These are phyloP conservation scores for Aspergillus unguis DNA, from an alignment of 2,329 filamentous ascomycete species.

Conservation along the genomic window DNA sequence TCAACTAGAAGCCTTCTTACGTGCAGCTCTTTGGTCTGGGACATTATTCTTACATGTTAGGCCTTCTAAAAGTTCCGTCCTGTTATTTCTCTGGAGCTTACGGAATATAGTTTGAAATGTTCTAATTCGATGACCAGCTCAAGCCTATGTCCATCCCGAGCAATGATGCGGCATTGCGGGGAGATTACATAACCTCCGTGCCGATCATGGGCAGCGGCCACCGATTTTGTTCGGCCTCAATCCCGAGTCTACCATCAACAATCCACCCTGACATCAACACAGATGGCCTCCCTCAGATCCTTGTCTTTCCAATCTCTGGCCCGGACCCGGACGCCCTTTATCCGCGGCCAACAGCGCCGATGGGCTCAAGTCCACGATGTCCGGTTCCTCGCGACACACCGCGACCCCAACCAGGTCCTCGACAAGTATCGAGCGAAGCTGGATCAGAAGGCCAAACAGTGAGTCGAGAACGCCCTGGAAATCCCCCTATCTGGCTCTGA, in stretches of 20 bases:
- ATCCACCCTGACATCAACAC: conserved; percentile 1
- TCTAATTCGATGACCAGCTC: no score
- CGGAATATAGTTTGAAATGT: background rate
- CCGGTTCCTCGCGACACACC: conserved; percentile 80
- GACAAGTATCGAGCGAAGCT: conserved; percentile 90
- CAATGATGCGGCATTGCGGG: background rate
- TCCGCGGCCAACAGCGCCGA: conserved; percentile 60
- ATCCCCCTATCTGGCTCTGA: background rate
- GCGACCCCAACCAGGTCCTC: conserved; percentile 60
- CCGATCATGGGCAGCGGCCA: background rate
- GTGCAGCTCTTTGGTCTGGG: no score
- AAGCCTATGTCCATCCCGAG: no score
- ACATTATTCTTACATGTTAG: no score
- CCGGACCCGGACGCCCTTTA: conserved; percentile 27
- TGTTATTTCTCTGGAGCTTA: background rate
- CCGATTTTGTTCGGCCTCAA: conserved; percentile 1
- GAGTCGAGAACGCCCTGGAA: conserved; percentile 20
- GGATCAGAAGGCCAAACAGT: conserved; percentile 71
- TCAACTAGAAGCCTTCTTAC: no score
- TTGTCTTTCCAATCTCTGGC: conserved; percentile 50
- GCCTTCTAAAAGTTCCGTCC: no score
- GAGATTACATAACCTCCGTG: conserved; percentile 8
- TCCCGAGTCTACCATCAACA: conserved; percentile 3
- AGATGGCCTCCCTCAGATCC: conserved; percentile 52
- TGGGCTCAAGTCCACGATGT: conserved; percentile 93